Conservation (phyloP, 2,329 filamentous ascomycete species). For the Neurospora sp. region DNA sequence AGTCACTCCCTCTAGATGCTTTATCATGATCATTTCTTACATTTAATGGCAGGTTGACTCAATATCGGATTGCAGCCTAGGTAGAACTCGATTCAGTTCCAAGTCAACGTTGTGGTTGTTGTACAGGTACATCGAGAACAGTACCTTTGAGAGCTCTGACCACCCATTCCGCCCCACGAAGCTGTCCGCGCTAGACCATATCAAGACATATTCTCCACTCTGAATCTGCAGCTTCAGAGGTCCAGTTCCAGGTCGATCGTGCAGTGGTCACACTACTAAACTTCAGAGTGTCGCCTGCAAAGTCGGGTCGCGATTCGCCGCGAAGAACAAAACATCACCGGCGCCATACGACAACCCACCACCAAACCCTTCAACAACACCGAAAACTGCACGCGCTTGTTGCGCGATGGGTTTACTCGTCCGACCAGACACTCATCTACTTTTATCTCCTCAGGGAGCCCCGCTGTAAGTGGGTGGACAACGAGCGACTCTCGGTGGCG, state of each 20-base stretch:
- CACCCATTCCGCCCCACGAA: background rate
- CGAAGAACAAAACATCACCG: background rate
- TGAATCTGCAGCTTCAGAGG: background rate
- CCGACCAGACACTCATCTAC: background rate
- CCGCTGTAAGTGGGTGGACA: background rate
- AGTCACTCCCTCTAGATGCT: background rate
- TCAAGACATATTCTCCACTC: background rate
- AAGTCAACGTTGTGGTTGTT: background rate
- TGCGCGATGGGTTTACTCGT: constrained; percentile 16
- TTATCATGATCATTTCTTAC: background rate
- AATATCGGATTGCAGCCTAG: background rate
- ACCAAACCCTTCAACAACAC: background rate
- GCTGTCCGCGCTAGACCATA: background rate
- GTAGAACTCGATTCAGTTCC: background rate
- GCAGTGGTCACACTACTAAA: background rate
- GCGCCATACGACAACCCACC: background rate
- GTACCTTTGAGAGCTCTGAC: background rate
- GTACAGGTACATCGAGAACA: background rate
- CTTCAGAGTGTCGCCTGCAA: background rate
- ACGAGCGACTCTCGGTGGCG: background rate
- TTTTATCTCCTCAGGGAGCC: background rate
- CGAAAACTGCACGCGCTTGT: constrained; percentile 8
- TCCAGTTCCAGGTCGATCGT: background rate
- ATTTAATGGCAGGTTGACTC: background rate
- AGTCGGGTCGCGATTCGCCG: background rate